phyloP scores from a whole-genome alignment of 2,329 filamentous ascomycete species.

The Meredithiella fracta region DNA sequence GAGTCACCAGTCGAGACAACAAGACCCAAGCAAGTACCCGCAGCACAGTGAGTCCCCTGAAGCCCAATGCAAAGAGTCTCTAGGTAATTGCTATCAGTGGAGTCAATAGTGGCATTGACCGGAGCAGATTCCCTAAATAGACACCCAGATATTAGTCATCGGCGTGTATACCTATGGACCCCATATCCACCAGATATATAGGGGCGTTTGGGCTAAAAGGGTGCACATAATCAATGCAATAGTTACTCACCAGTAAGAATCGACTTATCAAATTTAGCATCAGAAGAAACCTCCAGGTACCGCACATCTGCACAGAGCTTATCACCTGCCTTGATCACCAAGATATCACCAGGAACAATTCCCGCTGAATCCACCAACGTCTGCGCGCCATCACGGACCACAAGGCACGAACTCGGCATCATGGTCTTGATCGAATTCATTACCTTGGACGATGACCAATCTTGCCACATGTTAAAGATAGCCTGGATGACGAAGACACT shows the following conservation, averaged over 20 bases:
- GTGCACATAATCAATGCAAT: not conserved
- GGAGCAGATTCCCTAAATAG: slow-evolving; percentile 49
- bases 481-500: slow-evolving; percentile 55
- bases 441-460: slow-evolving; percentile 60
- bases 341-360: slow-evolving; percentile 82
- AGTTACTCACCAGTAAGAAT: slow-evolving; percentile 90
- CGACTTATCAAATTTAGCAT: slow-evolving; percentile 85
- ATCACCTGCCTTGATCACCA: slow-evolving; percentile 78
- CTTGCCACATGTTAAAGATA: slow-evolving; percentile 52
- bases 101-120: slow-evolving; percentile 55
- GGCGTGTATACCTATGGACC: not conserved
- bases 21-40: slow-evolving; percentile 76
- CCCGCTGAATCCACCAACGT: slow-evolving; percentile 83
- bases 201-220: slow-evolving; percentile 61
- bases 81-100: slow-evolving; percentile 49
- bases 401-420: slow-evolving; percentile 60
- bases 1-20: slow-evolving; percentile 79
- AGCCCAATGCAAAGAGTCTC: slow-evolving; percentile 97
- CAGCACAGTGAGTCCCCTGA: slow-evolving; percentile 93
- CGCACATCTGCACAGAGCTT: slow-evolving; percentile 80
- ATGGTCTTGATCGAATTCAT: slow-evolving; percentile 69
- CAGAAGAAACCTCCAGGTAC: slow-evolving; percentile 61
- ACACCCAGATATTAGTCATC: slow-evolving; percentile 37
- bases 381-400: slow-evolving; percentile 60
- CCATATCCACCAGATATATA: not conserved